These are phyloP conservation scores for Vitis hybrid DNA, from an alignment of 177 flowering plant genomes.

Conservation along the genomic window DNA sequence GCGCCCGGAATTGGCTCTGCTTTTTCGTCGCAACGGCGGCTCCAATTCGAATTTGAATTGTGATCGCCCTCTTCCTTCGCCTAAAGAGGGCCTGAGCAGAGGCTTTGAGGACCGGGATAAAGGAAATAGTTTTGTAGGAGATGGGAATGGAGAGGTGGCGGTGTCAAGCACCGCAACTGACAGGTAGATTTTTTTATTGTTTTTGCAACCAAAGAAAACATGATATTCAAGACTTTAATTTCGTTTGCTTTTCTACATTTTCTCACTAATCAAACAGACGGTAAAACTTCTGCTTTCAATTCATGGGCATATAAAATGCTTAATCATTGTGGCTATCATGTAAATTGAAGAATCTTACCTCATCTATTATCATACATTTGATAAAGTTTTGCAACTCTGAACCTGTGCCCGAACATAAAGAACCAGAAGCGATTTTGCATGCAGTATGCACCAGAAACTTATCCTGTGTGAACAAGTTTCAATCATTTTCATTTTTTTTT, in stretches of 20 bases:
- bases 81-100: conserved; percentile 20
- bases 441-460: too few species aligned
- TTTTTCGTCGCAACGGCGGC: conserved; percentile 8
- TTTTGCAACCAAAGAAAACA: neutral
- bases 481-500: too few species aligned
- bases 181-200: conserved; percentile 9
- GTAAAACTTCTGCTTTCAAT: too few species aligned
- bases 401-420: too few species aligned
- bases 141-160: conserved; percentile 2
- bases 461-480: too few species aligned
- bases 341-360: neutral
- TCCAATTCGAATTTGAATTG: neutral
- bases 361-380: neutral
- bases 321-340: too few species aligned
- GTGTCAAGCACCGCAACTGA: conserved; percentile 1
- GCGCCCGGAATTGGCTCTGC: conserved; percentile 14
- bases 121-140: neutral
- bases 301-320: too few species aligned
- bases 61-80: conserved; percentile 28
- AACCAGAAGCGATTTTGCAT: too few species aligned
- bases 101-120: conserved; percentile 12
- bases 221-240: neutral
- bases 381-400: neutral
- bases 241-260: neutral
- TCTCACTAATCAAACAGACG: neutral